Evolutionary conservation across 2,329 filamentous ascomycete genomes (phyloP).

Genomic region (Verticillium nonalfalfae): DNA sequence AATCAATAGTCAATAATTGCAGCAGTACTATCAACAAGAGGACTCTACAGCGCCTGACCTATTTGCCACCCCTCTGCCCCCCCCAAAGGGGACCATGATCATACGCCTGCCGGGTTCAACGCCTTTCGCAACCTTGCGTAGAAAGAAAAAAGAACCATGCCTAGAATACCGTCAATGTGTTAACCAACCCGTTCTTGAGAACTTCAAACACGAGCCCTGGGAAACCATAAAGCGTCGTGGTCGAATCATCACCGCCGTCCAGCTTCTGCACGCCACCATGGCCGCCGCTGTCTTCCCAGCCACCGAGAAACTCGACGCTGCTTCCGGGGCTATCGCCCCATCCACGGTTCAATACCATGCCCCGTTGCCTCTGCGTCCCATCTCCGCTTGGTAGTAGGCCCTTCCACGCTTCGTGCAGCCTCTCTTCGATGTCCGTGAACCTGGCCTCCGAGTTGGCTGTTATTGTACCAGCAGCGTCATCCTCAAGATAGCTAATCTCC

Average conservation of each 20-base stretch:
- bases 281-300: conserved; percentile 70
- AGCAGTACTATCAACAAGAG: neutral
- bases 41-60: neutral
- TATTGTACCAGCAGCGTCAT: conserved; percentile 31
- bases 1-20: no score
- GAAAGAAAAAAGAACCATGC: neutral
- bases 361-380: conserved; percentile 46
- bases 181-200: conserved; percentile 84
- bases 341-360: conserved; percentile 87
- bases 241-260: conserved; percentile 51
- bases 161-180: conserved; percentile 81
- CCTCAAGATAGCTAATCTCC: conserved; percentile 59
- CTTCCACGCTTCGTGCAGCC: conserved; percentile 65
- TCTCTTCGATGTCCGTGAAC: conserved; percentile 66
- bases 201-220: conserved; percentile 95
- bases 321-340: conserved; percentile 90
- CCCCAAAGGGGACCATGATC: neutral
- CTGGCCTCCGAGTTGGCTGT: conserved; percentile 67
- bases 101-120: neutral
- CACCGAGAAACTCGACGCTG: conserved; percentile 77
- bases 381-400: conserved; percentile 52
- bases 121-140: neutral
- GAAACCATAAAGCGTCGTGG: conserved; percentile 86
- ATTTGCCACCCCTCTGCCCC: neutral
- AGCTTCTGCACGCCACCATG: conserved; percentile 41